Percentiles rank a stretch among this genome's conserved stretches.
phyloP scores from a whole-genome alignment of 768 basidiomycete species.

The Serendipita vermifera region DNA sequence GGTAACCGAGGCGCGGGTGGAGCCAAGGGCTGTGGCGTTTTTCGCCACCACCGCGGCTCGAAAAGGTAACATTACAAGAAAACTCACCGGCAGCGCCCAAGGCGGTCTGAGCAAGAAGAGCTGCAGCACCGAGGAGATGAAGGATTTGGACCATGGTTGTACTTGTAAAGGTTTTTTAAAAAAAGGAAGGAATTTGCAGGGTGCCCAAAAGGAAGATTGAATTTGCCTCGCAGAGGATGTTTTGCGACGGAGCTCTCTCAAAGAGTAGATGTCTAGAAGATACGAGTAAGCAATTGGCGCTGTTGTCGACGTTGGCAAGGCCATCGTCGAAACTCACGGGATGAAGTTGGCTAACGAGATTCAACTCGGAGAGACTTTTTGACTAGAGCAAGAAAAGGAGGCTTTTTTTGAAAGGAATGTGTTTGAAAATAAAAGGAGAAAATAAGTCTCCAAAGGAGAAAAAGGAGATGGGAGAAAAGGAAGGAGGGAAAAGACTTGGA shows the following conservation, averaged over 20 bases:
- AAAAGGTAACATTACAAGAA: too few species aligned
- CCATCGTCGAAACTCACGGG: neutral
- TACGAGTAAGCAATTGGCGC: neutral
- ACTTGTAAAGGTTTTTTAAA: neutral
- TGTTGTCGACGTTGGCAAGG: neutral
- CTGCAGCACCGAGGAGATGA: slow-evolving; percentile 1
- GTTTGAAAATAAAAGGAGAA: neutral
- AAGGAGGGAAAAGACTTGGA: neutral
- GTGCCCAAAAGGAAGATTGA: neutral
- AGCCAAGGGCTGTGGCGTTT: too few species aligned
- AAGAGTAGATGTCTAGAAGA: slow-evolving; percentile 7
- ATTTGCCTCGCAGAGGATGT: slow-evolving; percentile 7
- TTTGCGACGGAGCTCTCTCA: slow-evolving; percentile 2
- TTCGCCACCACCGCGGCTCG: too few species aligned
- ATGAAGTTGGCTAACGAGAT: neutral
- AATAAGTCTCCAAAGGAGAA: neutral
- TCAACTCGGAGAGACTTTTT: neutral
- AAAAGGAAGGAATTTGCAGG: too few species aligned
- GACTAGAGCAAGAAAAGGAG: neutral
- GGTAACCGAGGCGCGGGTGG: too few species aligned
- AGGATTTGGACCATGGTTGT: neutral
- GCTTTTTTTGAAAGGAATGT: neutral
- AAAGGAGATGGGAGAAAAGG: neutral
- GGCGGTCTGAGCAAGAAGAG: neutral
- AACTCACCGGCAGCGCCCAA: neutral